Percentiles rank a stretch among this genome's conserved stretches.
Conservation (phyloP, 176 grass and related monocot species). For the Avena sativa region DNA sequence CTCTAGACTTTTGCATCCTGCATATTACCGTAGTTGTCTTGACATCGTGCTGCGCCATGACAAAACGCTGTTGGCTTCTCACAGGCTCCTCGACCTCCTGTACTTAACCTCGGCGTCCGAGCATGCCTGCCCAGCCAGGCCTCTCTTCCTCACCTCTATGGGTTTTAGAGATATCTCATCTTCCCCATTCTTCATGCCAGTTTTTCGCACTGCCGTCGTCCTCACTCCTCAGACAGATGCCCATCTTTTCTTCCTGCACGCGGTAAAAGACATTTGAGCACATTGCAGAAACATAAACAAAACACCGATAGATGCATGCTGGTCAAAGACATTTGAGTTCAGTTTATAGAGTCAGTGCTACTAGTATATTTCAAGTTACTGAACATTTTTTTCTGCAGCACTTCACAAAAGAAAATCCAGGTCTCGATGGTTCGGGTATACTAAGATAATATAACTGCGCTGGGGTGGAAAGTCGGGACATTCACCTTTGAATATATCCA, state of each 20-base stretch:
- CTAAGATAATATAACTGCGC: not conserved
- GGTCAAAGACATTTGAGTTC: not conserved
- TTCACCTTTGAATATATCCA: slow-evolving; percentile 49
- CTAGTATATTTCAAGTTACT: not conserved
- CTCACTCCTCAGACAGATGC: slow-evolving; percentile 38
- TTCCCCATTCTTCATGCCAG: slow-evolving; percentile 46
- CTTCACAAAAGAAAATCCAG: not conserved
- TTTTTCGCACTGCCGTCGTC: slow-evolving; percentile 30
- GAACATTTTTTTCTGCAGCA: not conserved
- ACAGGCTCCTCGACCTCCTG: slow-evolving; percentile 86
- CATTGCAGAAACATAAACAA: not conserved
- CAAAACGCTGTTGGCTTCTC: slow-evolving; percentile 66
- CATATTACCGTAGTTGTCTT: slow-evolving; percentile 55
- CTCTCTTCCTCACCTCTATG: slow-evolving; percentile 68
- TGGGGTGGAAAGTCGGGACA: not conserved
- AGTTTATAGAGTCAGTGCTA: not conserved
- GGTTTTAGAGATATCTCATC: slow-evolving; percentile 58
- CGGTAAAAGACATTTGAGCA: not conserved
- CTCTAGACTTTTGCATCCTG: slow-evolving; percentile 42
- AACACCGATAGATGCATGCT: not conserved
- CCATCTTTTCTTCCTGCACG: slow-evolving; percentile 43
- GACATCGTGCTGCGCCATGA: slow-evolving; percentile 76
- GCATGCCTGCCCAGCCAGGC: slow-evolving; percentile 56
- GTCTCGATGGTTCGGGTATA: not conserved
- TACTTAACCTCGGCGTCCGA: slow-evolving; percentile 93